phyloP scores from a whole-genome alignment of 768 basidiomycete species.

The Amanita muscaria region DNA sequence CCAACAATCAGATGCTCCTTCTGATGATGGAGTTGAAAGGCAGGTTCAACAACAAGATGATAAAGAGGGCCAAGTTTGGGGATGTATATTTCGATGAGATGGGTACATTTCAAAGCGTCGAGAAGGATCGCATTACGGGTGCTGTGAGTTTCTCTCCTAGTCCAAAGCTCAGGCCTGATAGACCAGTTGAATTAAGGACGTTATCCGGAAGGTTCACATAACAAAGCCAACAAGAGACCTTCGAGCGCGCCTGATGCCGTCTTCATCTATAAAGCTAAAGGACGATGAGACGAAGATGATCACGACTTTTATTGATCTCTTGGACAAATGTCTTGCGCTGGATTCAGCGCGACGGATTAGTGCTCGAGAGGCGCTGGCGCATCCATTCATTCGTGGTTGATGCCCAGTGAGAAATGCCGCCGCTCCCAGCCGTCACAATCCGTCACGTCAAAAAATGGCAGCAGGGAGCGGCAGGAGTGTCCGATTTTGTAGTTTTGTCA shows the following conservation, averaged over 20 bases:
- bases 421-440: too few relatives aligned
- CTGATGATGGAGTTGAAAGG: conserved; percentile 98
- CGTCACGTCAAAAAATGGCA: too few relatives aligned
- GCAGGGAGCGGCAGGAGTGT: too few relatives aligned
- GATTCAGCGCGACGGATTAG: conserved; percentile 81
- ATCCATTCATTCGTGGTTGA: conserved; percentile 71
- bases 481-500: too few relatives aligned
- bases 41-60: conserved; percentile 85
- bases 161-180: neutral
- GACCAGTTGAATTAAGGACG: conserved; percentile 47
- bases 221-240: conserved; percentile 80
- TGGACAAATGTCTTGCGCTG: conserved; percentile 85
- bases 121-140: conserved; percentile 78
- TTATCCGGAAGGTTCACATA: conserved; percentile 71
- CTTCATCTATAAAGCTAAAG: conserved; percentile 66
- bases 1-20: conserved; percentile 96
- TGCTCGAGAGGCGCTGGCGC: conserved; percentile 83
- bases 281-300: conserved; percentile 85
- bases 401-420: too few relatives aligned
- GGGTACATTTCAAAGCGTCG: conserved; percentile 77
- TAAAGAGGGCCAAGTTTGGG: conserved; percentile 91
- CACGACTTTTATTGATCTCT: conserved; percentile 73
- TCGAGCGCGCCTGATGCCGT: conserved; percentile 72
- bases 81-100: conserved; percentile 91
- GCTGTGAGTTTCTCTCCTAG: conserved; percentile 44